Evolutionary conservation across 2,329 filamentous ascomycete species (phyloP).

Genomic region (Aspergillus sp.): DNA sequence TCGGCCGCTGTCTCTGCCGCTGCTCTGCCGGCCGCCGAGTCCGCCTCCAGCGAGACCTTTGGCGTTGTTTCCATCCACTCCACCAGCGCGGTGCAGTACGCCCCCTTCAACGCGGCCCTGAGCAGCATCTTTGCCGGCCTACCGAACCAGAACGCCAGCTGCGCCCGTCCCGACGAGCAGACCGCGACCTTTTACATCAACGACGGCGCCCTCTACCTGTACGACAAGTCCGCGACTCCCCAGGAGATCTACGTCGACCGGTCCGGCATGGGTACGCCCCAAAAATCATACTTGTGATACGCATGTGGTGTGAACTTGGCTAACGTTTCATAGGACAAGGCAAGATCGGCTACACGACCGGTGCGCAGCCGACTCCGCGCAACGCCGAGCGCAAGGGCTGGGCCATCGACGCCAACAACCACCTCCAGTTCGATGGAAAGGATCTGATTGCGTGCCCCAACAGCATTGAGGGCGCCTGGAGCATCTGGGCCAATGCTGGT

Average conservation of each 20-base stretch:
- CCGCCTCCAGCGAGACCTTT: conserved; percentile 40
- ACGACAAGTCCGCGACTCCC: conserved; percentile 40
- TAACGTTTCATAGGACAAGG: conserved; percentile 48
- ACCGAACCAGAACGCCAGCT: conserved; percentile 49
- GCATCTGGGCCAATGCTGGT: conserved; percentile 31
- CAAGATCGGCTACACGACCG: conserved; percentile 53
- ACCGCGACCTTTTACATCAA: conserved; percentile 53
- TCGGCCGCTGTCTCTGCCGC: conserved; percentile 31
- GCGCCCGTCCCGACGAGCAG: conserved; percentile 37
- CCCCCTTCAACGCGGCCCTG: conserved; percentile 45
- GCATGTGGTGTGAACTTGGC: not conserved
- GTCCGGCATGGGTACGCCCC: conserved; percentile 56
- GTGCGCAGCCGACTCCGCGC: conserved; percentile 36
- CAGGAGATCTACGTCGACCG: conserved; percentile 57
- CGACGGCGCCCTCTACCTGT: conserved; percentile 51
- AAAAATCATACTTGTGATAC: not conserved
- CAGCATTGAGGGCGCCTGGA: conserved; percentile 44
- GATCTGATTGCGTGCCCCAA: conserved; percentile 56
- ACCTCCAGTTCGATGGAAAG: conserved; percentile 48
- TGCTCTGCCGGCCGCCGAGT: conserved; percentile 20
- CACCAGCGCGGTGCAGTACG: conserved; percentile 50
- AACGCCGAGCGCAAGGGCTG: conserved; percentile 52
- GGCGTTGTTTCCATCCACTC: conserved; percentile 52
- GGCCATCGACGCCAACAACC: conserved; percentile 41
- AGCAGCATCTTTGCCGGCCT: conserved; percentile 48